Evolutionary conservation across 306 rosid species (phyloP), one percentile per base, ranked within the genome.

Genomic region (Prunus campanulata): DNA sequence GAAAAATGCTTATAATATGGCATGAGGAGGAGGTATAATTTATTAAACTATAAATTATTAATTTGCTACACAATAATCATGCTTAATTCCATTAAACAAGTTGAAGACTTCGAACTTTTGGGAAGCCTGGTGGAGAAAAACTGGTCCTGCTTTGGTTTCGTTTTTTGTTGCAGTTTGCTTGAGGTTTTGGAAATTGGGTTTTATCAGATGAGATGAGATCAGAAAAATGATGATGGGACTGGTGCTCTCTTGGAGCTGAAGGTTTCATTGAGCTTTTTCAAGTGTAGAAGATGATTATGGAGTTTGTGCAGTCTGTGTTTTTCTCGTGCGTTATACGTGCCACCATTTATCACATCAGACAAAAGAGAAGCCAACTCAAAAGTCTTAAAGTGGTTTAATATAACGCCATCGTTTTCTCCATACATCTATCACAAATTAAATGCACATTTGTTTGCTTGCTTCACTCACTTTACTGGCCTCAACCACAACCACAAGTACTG

Each of bases 271-370:
- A 47, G 51, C 25, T 52, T 65, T 35, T 39, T 39, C 44, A 7
- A 39, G 9, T 39, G 44, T 39, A 7, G 46, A 59, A 55, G 5
- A 6, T n/a, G 32, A 32, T 55, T 47, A 82, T 35, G 66, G 35
- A 50, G 72, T 47, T 16, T 15, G 65, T 19, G 39, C 16, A 56
- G 59, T 35, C 46, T 47, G n/a, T 20, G 67, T 27, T n/a, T 6
- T 42, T 27, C 66, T 78, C 80, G 72, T 76, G 72, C 49, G 78
- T 62, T 66, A 76, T 47, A 19, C 73, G 25, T 11, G 54, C 19
- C 11, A 2, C 71, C 65, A 76, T 66, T 71, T 9, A 72, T 72
- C 63, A 76, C 69, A 66, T 72, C 46, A 71, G 81, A 83, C 79
- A 76, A 75, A 60, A 12, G 32, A 61, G 64, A 50, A 65, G 19